Conservation (phyloP, 148 eudicot species). For the Tetragonia tetragonoides region DNA sequence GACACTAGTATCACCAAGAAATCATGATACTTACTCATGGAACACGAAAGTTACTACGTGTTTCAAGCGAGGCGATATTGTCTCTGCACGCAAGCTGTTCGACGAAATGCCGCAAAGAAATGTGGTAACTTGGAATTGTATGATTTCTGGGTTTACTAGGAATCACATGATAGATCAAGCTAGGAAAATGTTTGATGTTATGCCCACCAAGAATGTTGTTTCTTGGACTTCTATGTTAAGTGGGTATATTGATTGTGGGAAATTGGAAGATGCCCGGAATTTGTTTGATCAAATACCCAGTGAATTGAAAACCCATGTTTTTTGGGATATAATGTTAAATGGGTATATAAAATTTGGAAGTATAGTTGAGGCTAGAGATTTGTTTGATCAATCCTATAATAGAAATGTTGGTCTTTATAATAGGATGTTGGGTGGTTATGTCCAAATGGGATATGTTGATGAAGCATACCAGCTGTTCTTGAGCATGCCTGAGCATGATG, state of each 20-base stretch:
- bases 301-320: slow-evolving; percentile 41
- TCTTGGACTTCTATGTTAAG: slow-evolving; percentile 69
- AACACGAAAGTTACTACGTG: slow-evolving; percentile 41
- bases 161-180: slow-evolving; percentile 50
- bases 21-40: slow-evolving; percentile 27
- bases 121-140: slow-evolving; percentile 67
- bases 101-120: slow-evolving; percentile 67
- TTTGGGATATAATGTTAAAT: slow-evolving; percentile 66
- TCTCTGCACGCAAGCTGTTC: slow-evolving; percentile 48
- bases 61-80: slow-evolving; percentile 44
- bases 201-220: slow-evolving; percentile 54
- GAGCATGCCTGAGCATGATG: slow-evolving; percentile 46
- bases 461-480: slow-evolving; percentile 40
- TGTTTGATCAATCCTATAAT: slow-evolving; percentile 38
- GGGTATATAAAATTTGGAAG: slow-evolving; percentile 48
- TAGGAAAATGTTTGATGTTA: slow-evolving; percentile 43
- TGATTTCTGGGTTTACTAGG: slow-evolving; percentile 63
- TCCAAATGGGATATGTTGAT: slow-evolving; percentile 39
- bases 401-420: slow-evolving; percentile 44
- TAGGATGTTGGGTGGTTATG: slow-evolving; percentile 64
- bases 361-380: slow-evolving; percentile 38
- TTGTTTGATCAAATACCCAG: slow-evolving; percentile 46
- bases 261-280: slow-evolving; percentile 42
- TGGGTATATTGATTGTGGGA: slow-evolving; percentile 54
- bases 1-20: background rate